Base-by-base conservation (phyloP, 345 rosid genomes). In the Heritiera fomes region DNA sequence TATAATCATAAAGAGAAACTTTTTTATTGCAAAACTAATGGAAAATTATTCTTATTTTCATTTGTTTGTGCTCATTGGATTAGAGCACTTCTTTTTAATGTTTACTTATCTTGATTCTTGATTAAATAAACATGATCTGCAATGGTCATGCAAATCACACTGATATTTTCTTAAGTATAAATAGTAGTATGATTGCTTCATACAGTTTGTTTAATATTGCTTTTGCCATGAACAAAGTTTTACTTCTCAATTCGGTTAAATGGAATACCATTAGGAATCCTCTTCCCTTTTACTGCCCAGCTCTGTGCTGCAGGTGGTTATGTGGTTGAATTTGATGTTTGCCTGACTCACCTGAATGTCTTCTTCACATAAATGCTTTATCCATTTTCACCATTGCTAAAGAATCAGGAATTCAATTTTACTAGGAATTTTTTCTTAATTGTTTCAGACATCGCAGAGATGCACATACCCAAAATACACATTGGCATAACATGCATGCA, bases 281-380 rank as follows among this genome's bases (percentile, higher is more conserved):
- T 59, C 1, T 30, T 81, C 83, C 84, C 72, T 15, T 60, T 58
- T 73, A 80, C 81, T 88, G 91, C 92, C 88, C 90, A 80, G 89
- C 82, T 80, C 40, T 71, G 38, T 79, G 88, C 90, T 85, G 92
- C 63, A 50, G 92, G 90, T 86, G 86, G 90, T 79, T 84, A 67
- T 85, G 32, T 65, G 83, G 81, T 78, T 66, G 77, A 53, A 88
- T 78, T 62, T 91, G 92, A 89, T 88, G 85, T 72, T 62, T 79
- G 90, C 90, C 94, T 91, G 87, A 89, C 91, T 91, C 92, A 91
- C 86, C 91, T 89, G 94, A 89, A 83, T 83, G 85, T 75, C 79
- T 80, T 73, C 77, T 55, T 76, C n/a, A 60, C 59, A 2, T 49
- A 20, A 14, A 20, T 52, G 1, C 28, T 76, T 17, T 13, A 15